phyloP scores from a whole-genome alignment of 163 green algal species.

The Prototheca wickerhamii region DNA sequence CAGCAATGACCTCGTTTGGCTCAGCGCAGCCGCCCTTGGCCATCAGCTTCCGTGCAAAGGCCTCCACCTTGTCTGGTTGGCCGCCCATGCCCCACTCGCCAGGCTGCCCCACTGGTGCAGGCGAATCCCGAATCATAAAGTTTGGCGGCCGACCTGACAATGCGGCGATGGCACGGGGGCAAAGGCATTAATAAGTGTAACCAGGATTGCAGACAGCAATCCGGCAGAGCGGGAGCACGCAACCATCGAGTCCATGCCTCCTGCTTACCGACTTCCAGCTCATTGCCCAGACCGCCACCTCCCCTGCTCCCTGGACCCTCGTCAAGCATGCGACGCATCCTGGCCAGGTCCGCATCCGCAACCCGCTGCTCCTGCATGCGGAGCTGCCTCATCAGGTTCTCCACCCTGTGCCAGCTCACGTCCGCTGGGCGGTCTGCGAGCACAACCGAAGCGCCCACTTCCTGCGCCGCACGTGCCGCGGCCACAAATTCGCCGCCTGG shows the following conservation, averaged over 20 bases:
- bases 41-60: neutral
- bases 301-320: neutral
- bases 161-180: no score
- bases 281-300: neutral
- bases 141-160: neutral
- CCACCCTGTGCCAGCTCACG: neutral
- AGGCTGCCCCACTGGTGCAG: no score
- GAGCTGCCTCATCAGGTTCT: neutral
- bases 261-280: neutral
- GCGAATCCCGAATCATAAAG: neutral
- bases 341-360: neutral
- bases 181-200: neutral
- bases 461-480: no score
- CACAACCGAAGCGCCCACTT: neutral
- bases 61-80: neutral
- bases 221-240: neutral
- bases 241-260: neutral
- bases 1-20: neutral
- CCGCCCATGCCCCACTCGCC: neutral
- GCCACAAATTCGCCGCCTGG: neutral
- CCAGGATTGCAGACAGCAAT: neutral
- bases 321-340: neutral
- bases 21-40: neutral
- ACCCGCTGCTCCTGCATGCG: neutral
- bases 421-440: neutral